These are phyloP conservation scores for Dothideomycetes sp. DNA, from an alignment of 2,329 filamentous ascomycete species.

Conservation along the genomic window DNA sequence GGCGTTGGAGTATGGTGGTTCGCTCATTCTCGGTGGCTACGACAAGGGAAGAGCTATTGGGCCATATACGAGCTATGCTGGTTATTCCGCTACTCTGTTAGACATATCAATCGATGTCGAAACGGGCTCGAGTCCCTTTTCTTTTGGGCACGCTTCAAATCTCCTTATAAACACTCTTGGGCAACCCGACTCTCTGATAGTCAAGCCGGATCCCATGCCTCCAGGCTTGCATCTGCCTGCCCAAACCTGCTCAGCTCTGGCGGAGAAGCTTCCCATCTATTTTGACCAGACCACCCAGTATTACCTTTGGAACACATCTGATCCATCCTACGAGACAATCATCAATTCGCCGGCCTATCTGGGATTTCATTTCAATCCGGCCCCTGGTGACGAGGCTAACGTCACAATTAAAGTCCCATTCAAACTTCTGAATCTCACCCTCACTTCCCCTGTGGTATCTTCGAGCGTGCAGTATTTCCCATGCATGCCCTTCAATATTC, in stretches of 20 bases:
- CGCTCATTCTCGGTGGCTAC: constrained; percentile 29
- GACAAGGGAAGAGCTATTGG: constrained; percentile 26
- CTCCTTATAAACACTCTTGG: background rate
- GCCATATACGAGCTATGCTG: constrained; percentile 19
- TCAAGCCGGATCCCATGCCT: constrained; percentile 18
- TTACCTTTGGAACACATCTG: constrained; percentile 24
- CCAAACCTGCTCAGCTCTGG: constrained; percentile 23
- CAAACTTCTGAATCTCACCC: constrained; percentile 28
- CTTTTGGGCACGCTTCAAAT: constrained; percentile 1
- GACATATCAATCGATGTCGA: constrained; percentile 19
- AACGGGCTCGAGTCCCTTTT: constrained; percentile 9
- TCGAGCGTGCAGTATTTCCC: constrained; percentile 35
- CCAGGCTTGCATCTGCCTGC: constrained; percentile 24
- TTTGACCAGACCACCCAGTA: constrained; percentile 18
- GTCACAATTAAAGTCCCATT: constrained; percentile 36
- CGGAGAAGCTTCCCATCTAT: constrained; percentile 22
- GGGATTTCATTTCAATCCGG: constrained; percentile 32
- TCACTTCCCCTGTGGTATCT: constrained; percentile 30
- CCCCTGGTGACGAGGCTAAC: constrained; percentile 22
- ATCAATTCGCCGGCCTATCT: constrained; percentile 35
- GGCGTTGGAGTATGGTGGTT: constrained; percentile 21
- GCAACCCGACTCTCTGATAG: background rate
- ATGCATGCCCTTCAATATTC: constrained; percentile 22
- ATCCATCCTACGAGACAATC: constrained; percentile 29
- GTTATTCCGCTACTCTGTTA: constrained; percentile 6